These are phyloP conservation scores for Puya raimondii DNA, from an alignment of 176 grass and related monocot species.

Conservation along the genomic window DNA sequence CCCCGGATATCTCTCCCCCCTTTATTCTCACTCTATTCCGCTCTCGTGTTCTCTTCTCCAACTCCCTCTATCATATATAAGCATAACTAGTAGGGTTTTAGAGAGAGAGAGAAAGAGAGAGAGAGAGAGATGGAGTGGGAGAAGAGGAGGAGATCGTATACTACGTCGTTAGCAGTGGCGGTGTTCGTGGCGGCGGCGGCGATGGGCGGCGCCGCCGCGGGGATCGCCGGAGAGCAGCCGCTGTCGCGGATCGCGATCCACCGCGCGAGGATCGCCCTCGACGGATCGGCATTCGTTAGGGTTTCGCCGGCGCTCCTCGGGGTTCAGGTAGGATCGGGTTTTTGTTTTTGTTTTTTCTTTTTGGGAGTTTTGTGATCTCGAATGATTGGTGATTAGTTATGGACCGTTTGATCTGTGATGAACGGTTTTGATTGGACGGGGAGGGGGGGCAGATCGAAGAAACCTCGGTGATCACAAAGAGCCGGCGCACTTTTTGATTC, in stretches of 20 bases:
- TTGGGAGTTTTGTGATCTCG: not conserved
- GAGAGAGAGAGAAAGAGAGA: no score
- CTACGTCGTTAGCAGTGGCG: constrained; percentile 1
- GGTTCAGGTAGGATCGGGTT: constrained; percentile 26
- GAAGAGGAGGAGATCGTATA: not conserved
- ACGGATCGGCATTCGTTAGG: constrained; percentile 34
- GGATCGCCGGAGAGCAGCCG: constrained; percentile 39
- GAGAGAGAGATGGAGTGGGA: not conserved
- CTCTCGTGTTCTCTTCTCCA: no score
- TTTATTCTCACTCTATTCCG: no score
- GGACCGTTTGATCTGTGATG: no score
- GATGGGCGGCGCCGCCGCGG: not conserved
- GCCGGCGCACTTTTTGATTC: no score
- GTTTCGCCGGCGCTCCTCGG: constrained; percentile 50
- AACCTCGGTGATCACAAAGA: no score
- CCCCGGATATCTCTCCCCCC: no score
- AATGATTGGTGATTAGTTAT: not conserved
- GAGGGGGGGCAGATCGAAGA: no score
- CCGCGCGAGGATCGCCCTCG: constrained; percentile 29
- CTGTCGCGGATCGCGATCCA: constrained; percentile 70
- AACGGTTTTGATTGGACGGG: no score
- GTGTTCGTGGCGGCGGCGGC: not conserved
- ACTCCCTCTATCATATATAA: no score
- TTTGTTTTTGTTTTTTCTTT: no score
- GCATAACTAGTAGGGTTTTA: no score